Evolutionary conservation across 441 rosid genomes (phyloP), one percentile per base, ranked within the genome.

Genomic region (Dalechampia spathulata): DNA sequence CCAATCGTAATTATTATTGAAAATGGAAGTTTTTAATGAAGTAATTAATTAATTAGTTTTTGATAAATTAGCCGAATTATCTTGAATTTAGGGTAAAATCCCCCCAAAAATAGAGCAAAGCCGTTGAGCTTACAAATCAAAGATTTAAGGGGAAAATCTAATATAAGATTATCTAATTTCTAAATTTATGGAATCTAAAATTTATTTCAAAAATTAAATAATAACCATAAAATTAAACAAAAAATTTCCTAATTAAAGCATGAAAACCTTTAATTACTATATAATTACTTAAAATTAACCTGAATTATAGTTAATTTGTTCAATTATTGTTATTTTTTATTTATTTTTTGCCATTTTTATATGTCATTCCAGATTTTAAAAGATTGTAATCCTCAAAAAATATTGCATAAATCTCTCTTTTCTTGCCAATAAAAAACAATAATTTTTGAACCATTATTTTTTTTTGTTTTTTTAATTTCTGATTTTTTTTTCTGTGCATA

Each of bases 241-340:
- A n/a, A n/a, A n/a, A n/a, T n/a, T n/a, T n/a, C n/a, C n/a, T n/a
- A n/a, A n/a, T n/a, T 5, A 39, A 10, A 10, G 11, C 8, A 4
- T 5, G 6, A 39, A 15, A 5, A 10, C n/a, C 1, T 8, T 5
- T 5, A 39, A 15, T 39, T 3, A 39, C 0, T 3, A 39, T 4
- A 14, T 7, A 39, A 22, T 2, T 23, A 17, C 20, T 32, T 10
- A 6, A 55, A 11, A 6, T 9, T 10, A 55, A 27, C 32, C 49
- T 42, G 17, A 55, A 55, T 42, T 55, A 42, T 55, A 1, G 25
- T 40, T 27, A 55, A 41, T 55, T 55, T 19, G 43, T 36, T 36
- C 25, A 13, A 20, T 23, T 23, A 1, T 26, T 41, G 49, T 55
- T 41, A n/a, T 30, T 30, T 30, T 30, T 30, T 4, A 30, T 3